Conservation (phyloP, 345 rosid genomes). For the Conringia planisiliqua region DNA sequence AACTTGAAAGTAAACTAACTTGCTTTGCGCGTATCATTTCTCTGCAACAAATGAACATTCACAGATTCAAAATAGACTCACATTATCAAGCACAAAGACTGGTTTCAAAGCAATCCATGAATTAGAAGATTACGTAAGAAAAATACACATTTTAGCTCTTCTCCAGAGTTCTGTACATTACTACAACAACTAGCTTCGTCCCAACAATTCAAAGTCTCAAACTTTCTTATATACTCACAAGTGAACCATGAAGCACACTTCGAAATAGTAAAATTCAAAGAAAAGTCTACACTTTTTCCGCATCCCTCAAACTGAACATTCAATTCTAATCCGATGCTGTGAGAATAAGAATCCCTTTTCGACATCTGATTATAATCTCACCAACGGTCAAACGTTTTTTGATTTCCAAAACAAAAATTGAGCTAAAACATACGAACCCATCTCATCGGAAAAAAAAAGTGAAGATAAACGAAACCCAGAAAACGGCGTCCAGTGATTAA, state of each 20-base stretch:
- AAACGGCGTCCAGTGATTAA: background rate
- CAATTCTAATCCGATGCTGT: background rate
- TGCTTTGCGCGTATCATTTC: conserved; percentile 75
- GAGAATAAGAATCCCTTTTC: background rate
- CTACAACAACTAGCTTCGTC: conserved; percentile 10
- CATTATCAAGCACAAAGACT: background rate
- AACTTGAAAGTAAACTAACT: conserved; percentile 62
- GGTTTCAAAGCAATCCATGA: background rate
- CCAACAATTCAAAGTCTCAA: conserved; percentile 7
- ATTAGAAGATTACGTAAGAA: background rate
- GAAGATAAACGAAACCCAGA: conserved; percentile 14
- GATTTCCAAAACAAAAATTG: background rate
- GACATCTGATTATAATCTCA: conserved; percentile 4
- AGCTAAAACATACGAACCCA: background rate
- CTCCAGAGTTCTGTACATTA: background rate
- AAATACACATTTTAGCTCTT: background rate
- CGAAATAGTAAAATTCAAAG: background rate
- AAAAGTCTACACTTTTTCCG: background rate
- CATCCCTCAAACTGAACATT: background rate
- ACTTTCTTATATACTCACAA: conserved; percentile 1
- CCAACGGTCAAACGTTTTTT: background rate
- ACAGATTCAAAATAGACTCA: conserved; percentile 12
- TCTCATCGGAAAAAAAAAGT: background rate
- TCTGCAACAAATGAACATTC: conserved; percentile 25
- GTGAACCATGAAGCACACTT: background rate